Conservation (phyloP, 306 rosid genomes). For the Styphnolobium japonicum region DNA sequence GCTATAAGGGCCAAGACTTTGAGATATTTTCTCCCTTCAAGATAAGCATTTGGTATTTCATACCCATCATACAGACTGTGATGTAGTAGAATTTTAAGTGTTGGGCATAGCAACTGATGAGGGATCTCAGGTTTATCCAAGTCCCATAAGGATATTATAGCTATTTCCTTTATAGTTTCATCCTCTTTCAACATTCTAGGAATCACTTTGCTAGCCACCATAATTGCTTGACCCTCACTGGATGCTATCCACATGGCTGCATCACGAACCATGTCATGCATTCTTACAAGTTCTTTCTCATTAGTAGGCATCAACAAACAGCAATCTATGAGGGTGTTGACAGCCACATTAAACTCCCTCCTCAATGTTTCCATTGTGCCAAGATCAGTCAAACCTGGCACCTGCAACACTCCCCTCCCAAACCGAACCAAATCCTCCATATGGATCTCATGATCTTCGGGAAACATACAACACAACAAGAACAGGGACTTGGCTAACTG, state of each 20-base stretch:
- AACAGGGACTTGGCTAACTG: not conserved
- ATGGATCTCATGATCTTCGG: not conserved
- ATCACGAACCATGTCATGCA: too few relatives aligned
- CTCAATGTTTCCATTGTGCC: not conserved
- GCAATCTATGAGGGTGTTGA: not conserved
- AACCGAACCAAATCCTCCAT: not conserved
- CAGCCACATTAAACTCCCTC: not conserved
- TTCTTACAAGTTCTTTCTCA: too few relatives aligned
- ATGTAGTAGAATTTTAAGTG: not conserved
- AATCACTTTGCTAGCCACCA: not conserved
- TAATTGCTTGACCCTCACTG: not conserved
- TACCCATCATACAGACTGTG: not conserved
- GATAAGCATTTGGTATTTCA: not conserved
- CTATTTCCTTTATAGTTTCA: not conserved
- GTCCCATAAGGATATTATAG: not conserved
- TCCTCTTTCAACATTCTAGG: too few relatives aligned
- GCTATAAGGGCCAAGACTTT: not conserved
- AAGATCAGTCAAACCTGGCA: too few relatives aligned
- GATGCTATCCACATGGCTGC: not conserved
- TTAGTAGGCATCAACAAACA: not conserved
- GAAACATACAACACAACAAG: not conserved
- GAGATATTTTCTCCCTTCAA: not conserved
- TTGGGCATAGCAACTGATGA: too few relatives aligned
- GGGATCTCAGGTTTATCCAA: too few relatives aligned
- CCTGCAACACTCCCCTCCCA: not conserved